Evolutionary conservation across 306 rosid species (phyloP).

Genomic region (Vigna unguiculata): DNA sequence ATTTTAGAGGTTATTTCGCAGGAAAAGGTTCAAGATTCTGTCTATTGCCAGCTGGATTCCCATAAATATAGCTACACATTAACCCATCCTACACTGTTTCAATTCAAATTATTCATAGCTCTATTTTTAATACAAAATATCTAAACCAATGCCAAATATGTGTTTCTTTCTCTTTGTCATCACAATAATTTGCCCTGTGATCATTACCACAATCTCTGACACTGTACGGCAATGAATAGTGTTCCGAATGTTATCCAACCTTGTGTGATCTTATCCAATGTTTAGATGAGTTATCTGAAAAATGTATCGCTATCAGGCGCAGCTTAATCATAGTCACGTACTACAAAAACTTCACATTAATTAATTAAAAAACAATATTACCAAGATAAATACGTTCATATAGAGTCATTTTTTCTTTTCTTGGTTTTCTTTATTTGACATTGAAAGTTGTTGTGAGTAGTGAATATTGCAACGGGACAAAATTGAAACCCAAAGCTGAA

Average conservation of each 20-base stretch:
- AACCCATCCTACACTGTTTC: neutral
- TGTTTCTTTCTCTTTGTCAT: neutral
- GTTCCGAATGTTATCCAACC: neutral
- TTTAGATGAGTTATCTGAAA: neutral
- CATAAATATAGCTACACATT: neutral
- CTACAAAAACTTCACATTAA: neutral
- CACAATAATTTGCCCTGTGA: neutral
- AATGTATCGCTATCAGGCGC: neutral
- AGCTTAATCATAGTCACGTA: neutral
- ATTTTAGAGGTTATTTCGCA: conserved; percentile 14
- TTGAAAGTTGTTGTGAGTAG: neutral
- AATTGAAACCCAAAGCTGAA: neutral
- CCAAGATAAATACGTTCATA: neutral
- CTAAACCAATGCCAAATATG: neutral
- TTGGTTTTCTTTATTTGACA: neutral
- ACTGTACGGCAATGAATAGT: neutral
- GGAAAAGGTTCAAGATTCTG: conserved; percentile 27
- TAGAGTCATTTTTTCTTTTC: neutral
- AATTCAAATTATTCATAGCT: neutral
- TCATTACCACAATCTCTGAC: conserved; percentile 16
- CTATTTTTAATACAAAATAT: too few species aligned
- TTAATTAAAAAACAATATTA: neutral
- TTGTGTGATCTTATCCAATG: conserved; percentile 7
- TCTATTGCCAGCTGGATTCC: conserved; percentile 34
- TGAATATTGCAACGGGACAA: neutral